These are phyloP conservation scores for Spergularia marina DNA, from an alignment of 148 eudicot genomes.

Conservation along the genomic window DNA sequence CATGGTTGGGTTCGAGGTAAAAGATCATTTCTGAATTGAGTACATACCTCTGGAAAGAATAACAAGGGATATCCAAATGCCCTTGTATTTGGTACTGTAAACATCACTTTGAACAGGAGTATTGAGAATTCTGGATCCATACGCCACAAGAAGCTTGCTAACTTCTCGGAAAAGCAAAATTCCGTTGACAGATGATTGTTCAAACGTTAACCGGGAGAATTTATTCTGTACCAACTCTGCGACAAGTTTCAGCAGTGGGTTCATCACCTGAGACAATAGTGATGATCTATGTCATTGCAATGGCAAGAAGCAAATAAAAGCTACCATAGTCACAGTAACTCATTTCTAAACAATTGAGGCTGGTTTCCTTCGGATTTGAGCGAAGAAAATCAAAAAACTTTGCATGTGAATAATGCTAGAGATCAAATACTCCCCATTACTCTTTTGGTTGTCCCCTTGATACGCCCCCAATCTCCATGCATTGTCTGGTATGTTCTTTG, in stretches of 20 bases:
- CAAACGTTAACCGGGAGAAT: slow-evolving; percentile 75
- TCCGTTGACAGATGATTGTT: slow-evolving; percentile 82
- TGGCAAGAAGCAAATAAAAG: slow-evolving; percentile 8
- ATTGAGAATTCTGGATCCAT: slow-evolving; percentile 75
- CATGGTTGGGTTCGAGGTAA: not conserved
- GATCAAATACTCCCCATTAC: not conserved
- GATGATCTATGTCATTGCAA: slow-evolving; percentile 10
- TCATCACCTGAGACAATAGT: slow-evolving; percentile 67
- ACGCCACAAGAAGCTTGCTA: slow-evolving; percentile 85
- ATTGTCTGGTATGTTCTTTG: no score
- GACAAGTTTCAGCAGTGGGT: slow-evolving; percentile 79
- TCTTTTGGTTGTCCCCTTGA: no score
- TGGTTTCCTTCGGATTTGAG: not conserved
- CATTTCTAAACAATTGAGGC: not conserved
- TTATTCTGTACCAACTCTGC: slow-evolving; percentile 85
- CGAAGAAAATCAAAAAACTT: not conserved
- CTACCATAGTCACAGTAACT: not conserved
- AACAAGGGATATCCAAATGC: slow-evolving; percentile 71
- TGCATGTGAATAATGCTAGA: not conserved
- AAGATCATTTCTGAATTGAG: not conserved
- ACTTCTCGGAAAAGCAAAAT: slow-evolving; percentile 95
- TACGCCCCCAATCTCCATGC: no score
- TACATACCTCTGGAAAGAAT: slow-evolving; percentile 65
- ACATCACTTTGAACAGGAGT: slow-evolving; percentile 61
- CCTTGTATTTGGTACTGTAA: slow-evolving; percentile 85